These are phyloP conservation scores for Phytopythium boreale DNA, from an alignment of 352 stramenopile species.

Conservation along the genomic window DNA sequence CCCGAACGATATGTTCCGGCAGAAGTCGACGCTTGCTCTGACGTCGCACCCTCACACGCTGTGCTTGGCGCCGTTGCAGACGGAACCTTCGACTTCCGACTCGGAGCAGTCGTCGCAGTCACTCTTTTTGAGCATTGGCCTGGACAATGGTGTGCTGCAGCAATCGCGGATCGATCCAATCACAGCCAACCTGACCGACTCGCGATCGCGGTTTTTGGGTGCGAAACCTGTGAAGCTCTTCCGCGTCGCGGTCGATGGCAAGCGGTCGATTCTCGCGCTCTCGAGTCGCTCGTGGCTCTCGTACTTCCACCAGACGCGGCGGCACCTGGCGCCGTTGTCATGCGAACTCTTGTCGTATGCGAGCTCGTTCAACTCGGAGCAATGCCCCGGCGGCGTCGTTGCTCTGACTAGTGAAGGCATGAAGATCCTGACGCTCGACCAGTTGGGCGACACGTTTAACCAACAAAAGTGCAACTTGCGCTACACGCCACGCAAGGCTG, in stretches of 20 bases:
- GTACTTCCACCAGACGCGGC: constrained; percentile 89
- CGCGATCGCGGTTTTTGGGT: constrained; percentile 93
- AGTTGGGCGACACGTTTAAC: constrained; percentile 97
- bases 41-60: constrained; percentile 83
- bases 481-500: constrained; percentile 97
- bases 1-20: constrained; percentile 86
- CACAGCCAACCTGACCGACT: constrained; percentile 81
- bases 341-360: constrained; percentile 95
- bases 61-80: constrained; percentile 76
- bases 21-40: constrained; percentile 81
- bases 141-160: constrained; percentile 96
- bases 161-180: constrained; percentile 88
- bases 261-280: constrained; percentile 92
- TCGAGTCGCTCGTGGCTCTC: constrained; percentile 96
- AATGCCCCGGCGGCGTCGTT: constrained; percentile 96
- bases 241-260: constrained; percentile 87
- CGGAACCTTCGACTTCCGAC: constrained; percentile 58
- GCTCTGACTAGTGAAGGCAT: constrained; percentile 94
- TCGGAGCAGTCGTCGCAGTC: constrained; percentile 53
- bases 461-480: constrained; percentile 93
- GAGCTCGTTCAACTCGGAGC: constrained; percentile 95
- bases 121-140: constrained; percentile 83
- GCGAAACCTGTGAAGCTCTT: constrained; percentile 95
- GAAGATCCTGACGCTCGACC: constrained; percentile 96
- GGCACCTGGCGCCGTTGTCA: constrained; percentile 93